Evolutionary conservation across 768 basidiomycete species (phyloP).

Genomic region (Crassisporium funariophilum): DNA sequence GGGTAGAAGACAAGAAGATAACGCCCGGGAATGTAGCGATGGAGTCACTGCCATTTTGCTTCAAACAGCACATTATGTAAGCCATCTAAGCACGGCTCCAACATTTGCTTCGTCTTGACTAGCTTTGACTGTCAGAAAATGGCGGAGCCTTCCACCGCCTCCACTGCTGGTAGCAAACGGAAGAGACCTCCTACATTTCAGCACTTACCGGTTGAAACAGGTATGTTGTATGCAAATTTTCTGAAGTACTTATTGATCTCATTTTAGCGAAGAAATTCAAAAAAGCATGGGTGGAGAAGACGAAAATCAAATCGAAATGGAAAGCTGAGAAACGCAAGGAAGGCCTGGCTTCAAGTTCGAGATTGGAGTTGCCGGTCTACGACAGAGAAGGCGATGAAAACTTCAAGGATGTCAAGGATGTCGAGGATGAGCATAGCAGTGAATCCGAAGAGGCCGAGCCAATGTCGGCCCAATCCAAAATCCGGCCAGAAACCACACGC

Average conservation of each 20-base stretch:
- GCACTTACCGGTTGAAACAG: constrained; percentile 64
- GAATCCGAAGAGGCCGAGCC: not conserved
- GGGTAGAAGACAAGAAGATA: constrained; percentile 19
- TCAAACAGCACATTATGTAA: constrained; percentile 24
- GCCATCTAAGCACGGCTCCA: constrained; percentile 17
- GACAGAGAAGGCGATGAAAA: constrained; percentile 18
- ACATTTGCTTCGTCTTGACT: constrained; percentile 13
- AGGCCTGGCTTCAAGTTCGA: constrained; percentile 23
- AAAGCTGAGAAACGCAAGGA: constrained; percentile 64
- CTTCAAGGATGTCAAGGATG: constrained; percentile 14
- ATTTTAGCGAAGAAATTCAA: constrained; percentile 76
- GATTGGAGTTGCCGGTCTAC: constrained; percentile 21
- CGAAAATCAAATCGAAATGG: constrained; percentile 81
- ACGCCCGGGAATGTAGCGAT: constrained; percentile 13
- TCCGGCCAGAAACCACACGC: constrained; percentile 1
- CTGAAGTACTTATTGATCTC: constrained; percentile 1
- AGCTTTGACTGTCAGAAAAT: constrained; percentile 10
- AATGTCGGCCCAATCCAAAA: not conserved
- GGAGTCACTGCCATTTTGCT: constrained; percentile 15
- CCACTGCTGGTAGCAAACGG: constrained; percentile 39
- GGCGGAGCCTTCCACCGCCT: constrained; percentile 25
- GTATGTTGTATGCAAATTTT: constrained; percentile 36
- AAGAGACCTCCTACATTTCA: constrained; percentile 73
- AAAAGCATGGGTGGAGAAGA: constrained; percentile 74
- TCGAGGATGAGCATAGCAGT: constrained; percentile 10